Evolutionary conservation across 2,329 filamentous ascomycete genomes (phyloP).

Genomic region (Beauveria rudraprayagi): DNA sequence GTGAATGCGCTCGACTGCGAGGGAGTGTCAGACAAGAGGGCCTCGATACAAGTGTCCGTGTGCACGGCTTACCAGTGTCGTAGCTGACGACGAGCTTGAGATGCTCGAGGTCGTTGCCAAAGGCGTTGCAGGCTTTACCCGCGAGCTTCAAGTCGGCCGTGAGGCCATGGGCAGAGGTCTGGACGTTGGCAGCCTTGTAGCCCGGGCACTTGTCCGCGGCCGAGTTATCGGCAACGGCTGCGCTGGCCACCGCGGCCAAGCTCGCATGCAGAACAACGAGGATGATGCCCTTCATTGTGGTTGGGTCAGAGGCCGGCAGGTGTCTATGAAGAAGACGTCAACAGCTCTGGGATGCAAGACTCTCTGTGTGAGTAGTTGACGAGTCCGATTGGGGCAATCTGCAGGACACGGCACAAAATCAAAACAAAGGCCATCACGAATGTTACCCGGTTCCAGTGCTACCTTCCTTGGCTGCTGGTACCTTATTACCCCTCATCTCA

Average conservation of each 20-base stretch:
- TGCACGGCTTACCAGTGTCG: constrained; percentile 51
- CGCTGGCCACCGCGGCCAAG: neutral
- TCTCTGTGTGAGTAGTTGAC: neutral
- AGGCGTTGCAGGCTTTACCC: constrained; percentile 19
- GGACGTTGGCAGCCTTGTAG: constrained; percentile 53
- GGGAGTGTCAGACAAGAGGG: neutral
- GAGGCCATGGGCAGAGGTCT: constrained; percentile 40
- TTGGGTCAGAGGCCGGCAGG: neutral
- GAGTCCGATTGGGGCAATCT: neutral
- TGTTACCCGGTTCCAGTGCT: neutral
- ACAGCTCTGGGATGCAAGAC: neutral
- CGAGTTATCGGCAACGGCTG: neutral
- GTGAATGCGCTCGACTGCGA: constrained; percentile 56
- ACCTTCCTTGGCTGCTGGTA: neutral
- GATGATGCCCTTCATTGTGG: neutral
- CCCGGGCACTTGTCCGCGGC: constrained; percentile 43
- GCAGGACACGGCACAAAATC: neutral
- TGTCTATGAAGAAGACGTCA: neutral
- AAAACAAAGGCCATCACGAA: neutral
- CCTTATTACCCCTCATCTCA: neutral
- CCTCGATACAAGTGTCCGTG: neutral
- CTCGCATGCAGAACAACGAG: neutral
- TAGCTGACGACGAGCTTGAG: constrained; percentile 54
- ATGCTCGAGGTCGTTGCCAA: constrained; percentile 17
- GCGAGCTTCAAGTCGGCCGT: constrained; percentile 25